Evolutionary conservation across 2,329 filamentous ascomycete genomes (phyloP), one percentile per base, ranked within the genome.

Genomic region (Phaeosphaeria sp.): DNA sequence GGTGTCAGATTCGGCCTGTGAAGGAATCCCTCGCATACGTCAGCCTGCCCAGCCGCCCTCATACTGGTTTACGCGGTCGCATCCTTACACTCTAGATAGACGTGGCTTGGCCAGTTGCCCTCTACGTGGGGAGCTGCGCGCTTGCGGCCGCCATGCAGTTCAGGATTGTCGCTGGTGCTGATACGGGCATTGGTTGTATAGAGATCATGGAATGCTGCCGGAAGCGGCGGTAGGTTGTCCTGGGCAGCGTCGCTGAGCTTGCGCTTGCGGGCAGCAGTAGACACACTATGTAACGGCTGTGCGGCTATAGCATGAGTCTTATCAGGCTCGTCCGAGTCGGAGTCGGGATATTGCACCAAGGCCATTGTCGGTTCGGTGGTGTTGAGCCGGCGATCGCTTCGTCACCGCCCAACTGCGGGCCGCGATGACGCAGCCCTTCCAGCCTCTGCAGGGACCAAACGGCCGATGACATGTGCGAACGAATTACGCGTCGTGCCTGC

Each of bases 21-120:
- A 72, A 54, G 77, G 77, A 55, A 76, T 62, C 77, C 76, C 76
- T 78, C 69, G 65, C 63, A 60, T 57, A 63, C 59, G 69, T 76
- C 69, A 76, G 72, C 59, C 52, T 58, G 64, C 46, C 69, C 65
- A 44, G 67, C 59, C 18, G 25, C 17, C 41, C 46, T 39, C 41
- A n/a, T 44, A 47, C 46, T 49, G 50, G 46, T 17, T 30, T 18
- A 42, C 41, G 39, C 47, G 51, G 50, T 52, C 46, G 51, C 55
- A 61, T n/a, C 81, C 88, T 79, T 83, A 96, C 95, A 99, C 80
- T 98, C 94, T 55, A 97, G 82, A 76, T 96, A 98, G 46, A 98
- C 75, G 78, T 98, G 94, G 33, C 89, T 92, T 1, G 94, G 92
- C 95, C 95, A 99, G 76, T 93, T 92, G 59, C 95, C 95, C 58